Base-by-base conservation (phyloP, 108 stramenopile species). In the Licmophora abbreviata region DNA sequence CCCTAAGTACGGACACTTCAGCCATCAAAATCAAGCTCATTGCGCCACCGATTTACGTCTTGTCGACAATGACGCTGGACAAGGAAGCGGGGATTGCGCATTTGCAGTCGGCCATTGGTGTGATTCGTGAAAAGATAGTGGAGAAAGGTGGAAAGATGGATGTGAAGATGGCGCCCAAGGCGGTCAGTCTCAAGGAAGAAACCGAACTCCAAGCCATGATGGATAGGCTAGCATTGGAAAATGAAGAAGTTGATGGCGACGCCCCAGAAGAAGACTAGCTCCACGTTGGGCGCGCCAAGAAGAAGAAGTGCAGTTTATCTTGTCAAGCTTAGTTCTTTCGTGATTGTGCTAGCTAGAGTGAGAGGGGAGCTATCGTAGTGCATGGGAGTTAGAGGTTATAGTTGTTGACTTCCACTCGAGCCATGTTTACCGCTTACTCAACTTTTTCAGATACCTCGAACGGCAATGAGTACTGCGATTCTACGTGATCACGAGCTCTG, bases 161-260 rank as follows among this genome's bases (percentile, higher is more conserved):
- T 64, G 92, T 99, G 22, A 96, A 97, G 69, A 94, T 97, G 94
- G 94, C 88, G 32, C 94, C 98, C 27, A 97, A 99, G 92, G 96
- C 89, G 28, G 96, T 97, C 11, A 92, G 91, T 69, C 59, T 93
- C 55, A 94, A 95, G 75, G 98, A 99, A 76, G 96, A 99, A 80
- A 79, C 85, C 3, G 96, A 96, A 49, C 76, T 99, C 51, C 92
- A 95, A 58, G 92, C 85, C 1, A 96, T 97, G 94, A 94, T 99
- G 90, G 94, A 96, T 48, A 61, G 96, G 40, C 71, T 99, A 23
- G 95, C 90, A 40, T 50, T 85, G 55, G 98, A 99, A 63, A 96
- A 97, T 63, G 88, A 88, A 58, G 96, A 97, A 74, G 88, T 92
- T 14, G 97, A 95, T 46, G 97, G 92, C 17, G 96, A 97, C 61